A percentile compares a stretch with the other conserved stretches of the same genome.
Conservation (phyloP, 2,329 filamentous ascomycete genomes). For the Exophiala sp. region DNA sequence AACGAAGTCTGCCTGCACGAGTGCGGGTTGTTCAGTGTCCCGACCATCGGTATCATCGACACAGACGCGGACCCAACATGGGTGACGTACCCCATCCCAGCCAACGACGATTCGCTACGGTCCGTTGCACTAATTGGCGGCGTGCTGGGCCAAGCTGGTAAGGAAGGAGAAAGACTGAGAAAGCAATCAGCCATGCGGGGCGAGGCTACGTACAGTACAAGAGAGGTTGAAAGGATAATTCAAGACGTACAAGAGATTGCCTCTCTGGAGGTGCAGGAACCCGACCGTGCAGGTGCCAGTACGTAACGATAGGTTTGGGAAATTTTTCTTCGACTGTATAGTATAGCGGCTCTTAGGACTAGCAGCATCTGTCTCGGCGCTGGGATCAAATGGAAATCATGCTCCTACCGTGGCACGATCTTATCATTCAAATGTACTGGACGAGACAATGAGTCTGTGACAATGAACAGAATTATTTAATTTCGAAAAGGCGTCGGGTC, state of each 20-base stretch:
- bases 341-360: no score
- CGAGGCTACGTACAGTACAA: slow-evolving; percentile 54
- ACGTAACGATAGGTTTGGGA: background rate
- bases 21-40: slow-evolving; percentile 81
- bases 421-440: no score
- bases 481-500: no score
- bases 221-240: slow-evolving; percentile 28
- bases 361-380: no score
- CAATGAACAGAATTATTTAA: no score
- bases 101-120: slow-evolving; percentile 93
- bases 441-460: no score
- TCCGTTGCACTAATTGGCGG: slow-evolving; percentile 78
- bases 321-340: no score
- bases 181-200: slow-evolving; percentile 61
- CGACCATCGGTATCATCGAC: slow-evolving; percentile 91
- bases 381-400: no score
- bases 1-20: slow-evolving; percentile 89
- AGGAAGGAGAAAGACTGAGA: slow-evolving; percentile 69
- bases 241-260: slow-evolving; percentile 17
- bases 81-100: slow-evolving; percentile 94
- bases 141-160: slow-evolving; percentile 77
- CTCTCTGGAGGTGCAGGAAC: slow-evolving; percentile 18
- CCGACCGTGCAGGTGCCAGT: background rate
- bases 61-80: slow-evolving; percentile 88
- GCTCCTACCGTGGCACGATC: no score